Evolutionary conservation across 257 asterid species (phyloP).

Genomic region (Eucommia ulmoides): DNA sequence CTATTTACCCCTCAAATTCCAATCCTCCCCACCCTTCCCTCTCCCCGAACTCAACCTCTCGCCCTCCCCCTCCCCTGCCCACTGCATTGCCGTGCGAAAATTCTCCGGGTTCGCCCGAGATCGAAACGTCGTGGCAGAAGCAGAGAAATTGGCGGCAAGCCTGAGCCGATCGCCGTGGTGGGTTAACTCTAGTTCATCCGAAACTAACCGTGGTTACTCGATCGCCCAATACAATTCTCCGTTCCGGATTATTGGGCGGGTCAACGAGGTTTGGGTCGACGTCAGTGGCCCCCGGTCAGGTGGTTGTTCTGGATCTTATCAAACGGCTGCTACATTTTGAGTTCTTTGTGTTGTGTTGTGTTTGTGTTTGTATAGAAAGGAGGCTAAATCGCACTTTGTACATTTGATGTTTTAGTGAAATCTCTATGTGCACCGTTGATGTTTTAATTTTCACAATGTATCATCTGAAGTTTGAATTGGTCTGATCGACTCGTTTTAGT

Average conservation of each 20-base stretch:
- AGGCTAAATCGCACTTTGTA: too few relatives aligned
- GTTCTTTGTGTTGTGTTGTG: too few relatives aligned
- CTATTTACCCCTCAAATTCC: conserved; percentile 50
- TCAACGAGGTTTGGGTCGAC: conserved; percentile 82
- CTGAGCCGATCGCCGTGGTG: conserved; percentile 68
- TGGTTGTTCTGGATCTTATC: too few relatives aligned
- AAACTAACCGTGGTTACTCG: conserved; percentile 50
- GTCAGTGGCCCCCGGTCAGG: too few relatives aligned
- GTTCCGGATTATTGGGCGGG: conserved; percentile 39
- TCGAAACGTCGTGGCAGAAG: conserved; percentile 61
- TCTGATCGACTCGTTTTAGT: too few relatives aligned
- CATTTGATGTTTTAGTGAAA: too few relatives aligned
- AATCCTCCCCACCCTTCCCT: conserved; percentile 57
- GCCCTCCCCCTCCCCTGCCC: conserved; percentile 44
- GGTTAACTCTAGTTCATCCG: conserved; percentile 43
- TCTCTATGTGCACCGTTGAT: too few relatives aligned
- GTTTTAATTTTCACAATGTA: too few relatives aligned
- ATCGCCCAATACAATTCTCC: conserved; percentile 75
- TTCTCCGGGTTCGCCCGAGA: conserved; percentile 84
- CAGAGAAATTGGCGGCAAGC: conserved; percentile 58
- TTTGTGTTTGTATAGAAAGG: too few relatives aligned
- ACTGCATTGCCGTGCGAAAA: conserved; percentile 62
- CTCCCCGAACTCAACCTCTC: conserved; percentile 61
- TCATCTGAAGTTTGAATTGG: too few relatives aligned
- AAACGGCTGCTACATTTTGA: too few relatives aligned